Evolutionary conservation across 2,329 filamentous ascomycete species (phyloP).

Genomic region (Trichophyton simii): DNA sequence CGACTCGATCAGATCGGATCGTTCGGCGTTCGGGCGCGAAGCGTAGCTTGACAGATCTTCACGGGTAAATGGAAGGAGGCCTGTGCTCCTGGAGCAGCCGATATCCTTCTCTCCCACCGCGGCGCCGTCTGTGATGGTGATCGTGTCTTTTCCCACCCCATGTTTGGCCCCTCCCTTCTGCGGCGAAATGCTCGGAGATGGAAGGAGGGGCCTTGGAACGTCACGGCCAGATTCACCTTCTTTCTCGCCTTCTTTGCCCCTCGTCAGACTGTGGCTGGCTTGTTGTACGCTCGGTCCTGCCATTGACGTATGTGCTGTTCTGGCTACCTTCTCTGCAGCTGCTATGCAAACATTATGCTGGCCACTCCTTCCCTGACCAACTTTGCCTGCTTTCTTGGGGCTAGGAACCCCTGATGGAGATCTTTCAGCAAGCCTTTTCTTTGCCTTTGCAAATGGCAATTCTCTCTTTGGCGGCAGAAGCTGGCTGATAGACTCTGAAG

Average conservation of each 20-base stretch:
- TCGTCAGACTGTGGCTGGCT: neutral
- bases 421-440: conserved; percentile 16
- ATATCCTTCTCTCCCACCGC: neutral
- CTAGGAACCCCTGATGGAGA: conserved; percentile 20
- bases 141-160: neutral
- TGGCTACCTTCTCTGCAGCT: neutral
- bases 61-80: neutral
- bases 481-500: conserved; percentile 21
- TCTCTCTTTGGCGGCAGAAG: conserved; percentile 32
- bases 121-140: neutral
- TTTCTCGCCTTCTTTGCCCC: neutral
- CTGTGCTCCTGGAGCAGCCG: neutral
- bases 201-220: neutral
- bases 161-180: neutral
- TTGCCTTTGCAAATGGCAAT: conserved; percentile 29
- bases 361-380: neutral
- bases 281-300: neutral
- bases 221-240: neutral
- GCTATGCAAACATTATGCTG: neutral
- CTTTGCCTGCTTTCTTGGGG: neutral
- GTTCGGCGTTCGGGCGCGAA: conserved; percentile 20
- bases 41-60: conserved; percentile 24
- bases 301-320: neutral
- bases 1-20: conserved; percentile 24
- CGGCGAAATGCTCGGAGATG: neutral